A percentile compares a stretch with the other conserved stretches of the same genome.
phyloP scores from a whole-genome alignment of 1,284 basidiomycete species.

The Vanrija pseudolonga region DNA sequence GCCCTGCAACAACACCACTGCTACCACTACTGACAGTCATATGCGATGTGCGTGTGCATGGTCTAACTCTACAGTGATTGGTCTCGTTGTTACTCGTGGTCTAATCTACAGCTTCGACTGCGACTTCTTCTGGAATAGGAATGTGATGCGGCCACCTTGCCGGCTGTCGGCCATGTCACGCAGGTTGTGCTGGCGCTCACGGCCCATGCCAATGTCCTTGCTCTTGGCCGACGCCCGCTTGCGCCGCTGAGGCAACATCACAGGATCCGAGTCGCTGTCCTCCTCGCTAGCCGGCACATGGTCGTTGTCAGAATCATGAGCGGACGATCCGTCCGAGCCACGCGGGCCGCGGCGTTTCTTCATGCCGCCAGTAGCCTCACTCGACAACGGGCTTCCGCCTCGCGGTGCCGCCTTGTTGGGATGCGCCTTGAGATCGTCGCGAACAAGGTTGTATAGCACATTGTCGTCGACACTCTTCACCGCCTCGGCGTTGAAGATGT shows the following conservation, averaged over 20 bases:
- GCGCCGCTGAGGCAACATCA: background rate
- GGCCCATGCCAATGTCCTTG: background rate
- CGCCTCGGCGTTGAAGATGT: conserved; percentile 30
- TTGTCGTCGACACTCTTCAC: conserved; percentile 55
- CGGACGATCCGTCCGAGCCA: background rate
- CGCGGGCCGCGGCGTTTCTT: background rate
- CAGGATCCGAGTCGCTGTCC: conserved; percentile 4
- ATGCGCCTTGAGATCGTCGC: conserved; percentile 19
- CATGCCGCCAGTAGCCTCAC: background rate
- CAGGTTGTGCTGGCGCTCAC: conserved; percentile 33
- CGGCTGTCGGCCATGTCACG: conserved; percentile 23
- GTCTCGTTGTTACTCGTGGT: background rate
- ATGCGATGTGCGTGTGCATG: too few relatives aligned
- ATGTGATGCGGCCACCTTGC: conserved; percentile 40
- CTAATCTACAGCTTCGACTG: conserved; percentile 19
- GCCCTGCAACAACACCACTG: too few relatives aligned
- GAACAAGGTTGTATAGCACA: conserved; percentile 33
- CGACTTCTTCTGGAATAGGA: conserved; percentile 45
- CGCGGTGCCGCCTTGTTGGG: conserved; percentile 1
- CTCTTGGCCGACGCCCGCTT: background rate
- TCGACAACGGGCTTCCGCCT: background rate
- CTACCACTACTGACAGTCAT: too few relatives aligned
- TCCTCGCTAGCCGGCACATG: background rate
- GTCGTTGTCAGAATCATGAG: background rate
- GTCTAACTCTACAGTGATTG: background rate